Conservation (phyloP, 352 stramenopile genomes). For the Poterioochromonas sp. region DNA sequence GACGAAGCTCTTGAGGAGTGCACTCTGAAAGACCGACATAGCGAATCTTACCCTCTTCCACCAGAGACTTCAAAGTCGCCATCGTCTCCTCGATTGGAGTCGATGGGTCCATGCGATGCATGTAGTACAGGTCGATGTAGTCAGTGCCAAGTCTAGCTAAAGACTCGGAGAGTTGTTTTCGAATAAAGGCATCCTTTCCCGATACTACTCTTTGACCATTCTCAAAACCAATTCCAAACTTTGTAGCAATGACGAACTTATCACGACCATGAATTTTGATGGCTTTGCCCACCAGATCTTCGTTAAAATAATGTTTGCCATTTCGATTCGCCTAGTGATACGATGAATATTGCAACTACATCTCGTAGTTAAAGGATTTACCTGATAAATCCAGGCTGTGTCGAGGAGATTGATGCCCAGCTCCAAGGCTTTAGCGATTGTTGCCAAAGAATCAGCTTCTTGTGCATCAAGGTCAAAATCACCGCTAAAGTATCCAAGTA, state of each 20-base stretch:
- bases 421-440: constrained; percentile 36
- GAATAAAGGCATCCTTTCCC: constrained; percentile 46
- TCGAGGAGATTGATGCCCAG: constrained; percentile 59
- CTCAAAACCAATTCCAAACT: constrained; percentile 51
- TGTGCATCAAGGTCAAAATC: background rate
- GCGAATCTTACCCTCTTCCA: constrained; percentile 41
- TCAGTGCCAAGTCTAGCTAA: constrained; percentile 53
- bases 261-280: constrained; percentile 45
- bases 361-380: constrained; percentile 45
- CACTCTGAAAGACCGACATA: constrained; percentile 42
- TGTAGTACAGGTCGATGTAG: constrained; percentile 61
- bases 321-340: too few species aligned
- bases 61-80: constrained; percentile 36
- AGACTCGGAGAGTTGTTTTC: constrained; percentile 54
- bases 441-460: background rate
- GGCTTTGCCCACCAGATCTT: constrained; percentile 52
- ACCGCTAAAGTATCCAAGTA: background rate
- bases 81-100: constrained; percentile 53
- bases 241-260: constrained; percentile 59
- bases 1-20: constrained; percentile 29
- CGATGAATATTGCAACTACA: constrained; percentile 50
- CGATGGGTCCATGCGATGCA: constrained; percentile 54
- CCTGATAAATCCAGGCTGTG: constrained; percentile 54
- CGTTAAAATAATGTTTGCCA: constrained; percentile 53
- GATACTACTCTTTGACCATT: constrained; percentile 42